Evolutionary conservation across 2,329 filamentous ascomycete genomes (phyloP), one percentile per base, ranked within the genome.

Genomic region (Fusarium hainanense): DNA sequence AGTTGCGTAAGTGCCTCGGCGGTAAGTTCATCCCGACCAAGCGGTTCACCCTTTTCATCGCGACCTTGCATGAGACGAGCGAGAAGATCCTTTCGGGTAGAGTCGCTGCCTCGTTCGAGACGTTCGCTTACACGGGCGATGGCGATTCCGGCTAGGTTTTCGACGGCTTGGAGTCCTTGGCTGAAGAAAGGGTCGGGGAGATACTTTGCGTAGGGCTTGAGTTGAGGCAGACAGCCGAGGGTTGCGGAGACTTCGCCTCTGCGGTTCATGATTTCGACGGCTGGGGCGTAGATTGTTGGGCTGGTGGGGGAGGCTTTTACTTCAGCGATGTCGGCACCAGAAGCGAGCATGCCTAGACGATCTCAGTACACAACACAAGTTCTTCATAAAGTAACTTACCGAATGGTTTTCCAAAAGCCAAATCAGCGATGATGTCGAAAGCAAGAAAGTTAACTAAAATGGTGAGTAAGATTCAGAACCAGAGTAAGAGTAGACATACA

Each of bases 251-350:
- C 93, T 77, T 97, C 94, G 54, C 94, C 94, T 41, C 94, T 87
- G 13, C 94, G 88, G 82, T 97, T 97, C 69, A 97, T 85, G 13
- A 97, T 94, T 80, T 97, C 90, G 61, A 97, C 93, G n/a, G 94
- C 94, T 1, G 91, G 88, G 0, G 91, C 92, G 74, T 91, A 93
- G 37, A 88, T 88, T 10, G 91, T 86, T 4, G 87, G 84, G 4
- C 85, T 83, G 67, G 88, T 84, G 0, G 90, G 88, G 0, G 85
- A 85, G 64, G 82, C 81, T 42, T 89, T 87, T 48, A 95, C 89
- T 78, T 95, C 92, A 9, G 92, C 92, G 46, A 93, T 85, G 77
- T 97, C 93, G 58, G 86, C 87, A 21, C 92, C 93, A 64, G 90
- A 87, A 58, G 88, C 85, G 14, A 97, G 85, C 94, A 97, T 97